These are phyloP conservation scores for Neopestalotiopsis clavispora DNA, from an alignment of 2,329 filamentous ascomycete genomes.

Conservation along the genomic window DNA sequence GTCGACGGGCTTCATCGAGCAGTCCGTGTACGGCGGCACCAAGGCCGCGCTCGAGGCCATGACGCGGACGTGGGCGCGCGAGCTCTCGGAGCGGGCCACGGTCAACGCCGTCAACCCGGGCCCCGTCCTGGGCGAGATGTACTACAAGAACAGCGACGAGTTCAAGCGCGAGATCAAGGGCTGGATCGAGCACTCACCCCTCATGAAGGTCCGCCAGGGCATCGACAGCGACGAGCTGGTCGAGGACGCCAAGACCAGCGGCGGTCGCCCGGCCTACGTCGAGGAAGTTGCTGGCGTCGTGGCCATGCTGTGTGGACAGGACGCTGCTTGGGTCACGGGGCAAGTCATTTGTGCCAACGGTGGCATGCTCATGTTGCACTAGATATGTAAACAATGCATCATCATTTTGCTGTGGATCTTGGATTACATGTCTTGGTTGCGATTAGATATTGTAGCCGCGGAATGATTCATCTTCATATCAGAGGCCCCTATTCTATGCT, in stretches of 20 bases:
- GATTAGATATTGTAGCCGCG: no score
- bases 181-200: constrained; percentile 59
- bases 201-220: constrained; percentile 63
- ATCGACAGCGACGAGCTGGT: constrained; percentile 68
- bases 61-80: constrained; percentile 63
- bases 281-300: constrained; percentile 77
- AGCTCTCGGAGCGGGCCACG: constrained; percentile 57
- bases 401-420: background rate
- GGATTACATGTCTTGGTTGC: background rate
- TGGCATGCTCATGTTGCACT: constrained; percentile 43
- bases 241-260: constrained; percentile 57
- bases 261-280: constrained; percentile 67
- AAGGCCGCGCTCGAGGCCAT: constrained; percentile 65
- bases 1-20: constrained; percentile 57
- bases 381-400: background rate
- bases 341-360: constrained; percentile 83
- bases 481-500: background rate
- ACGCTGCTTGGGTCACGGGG: constrained; percentile 79
- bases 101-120: constrained; percentile 65
- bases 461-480: background rate
- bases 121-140: constrained; percentile 60
- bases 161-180: constrained; percentile 47
- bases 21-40: constrained; percentile 61
- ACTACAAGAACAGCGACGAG: constrained; percentile 46
- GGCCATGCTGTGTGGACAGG: constrained; percentile 74